These are phyloP conservation scores for Thelephora ganbajun DNA, from an alignment of 768 basidiomycete species.

Conservation along the genomic window DNA sequence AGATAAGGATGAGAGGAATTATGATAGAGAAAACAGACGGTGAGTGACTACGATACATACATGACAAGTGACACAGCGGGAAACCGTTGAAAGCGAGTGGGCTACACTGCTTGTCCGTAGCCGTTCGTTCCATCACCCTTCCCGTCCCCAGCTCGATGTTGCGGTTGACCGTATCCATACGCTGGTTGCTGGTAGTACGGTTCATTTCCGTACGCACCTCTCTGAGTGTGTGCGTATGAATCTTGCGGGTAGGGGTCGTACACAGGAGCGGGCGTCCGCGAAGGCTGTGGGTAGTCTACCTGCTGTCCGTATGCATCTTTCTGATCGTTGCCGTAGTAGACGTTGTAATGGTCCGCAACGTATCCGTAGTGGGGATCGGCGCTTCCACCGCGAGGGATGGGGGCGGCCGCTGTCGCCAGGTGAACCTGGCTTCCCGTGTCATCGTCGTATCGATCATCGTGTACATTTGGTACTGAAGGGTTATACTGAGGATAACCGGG, in stretches of 20 bases:
- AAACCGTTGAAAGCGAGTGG: too few relatives aligned
- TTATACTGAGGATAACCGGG: conserved; percentile 43
- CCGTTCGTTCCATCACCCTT: neutral
- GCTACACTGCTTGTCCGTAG: too few relatives aligned
- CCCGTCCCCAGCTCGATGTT: neutral
- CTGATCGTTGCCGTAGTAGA: neutral
- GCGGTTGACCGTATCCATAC: neutral
- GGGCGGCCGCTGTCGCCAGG: conserved; percentile 43
- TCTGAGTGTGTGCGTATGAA: neutral
- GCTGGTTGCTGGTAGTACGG: neutral
- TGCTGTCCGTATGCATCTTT: neutral
- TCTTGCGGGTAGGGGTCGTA: neutral
- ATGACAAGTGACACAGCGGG: too few relatives aligned
- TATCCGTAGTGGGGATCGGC: neutral
- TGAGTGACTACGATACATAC: too few relatives aligned
- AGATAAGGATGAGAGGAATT: too few relatives aligned
- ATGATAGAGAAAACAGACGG: too few relatives aligned
- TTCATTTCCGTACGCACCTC: neutral
- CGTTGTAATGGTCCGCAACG: neutral
- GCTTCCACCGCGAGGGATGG: conserved; percentile 26
- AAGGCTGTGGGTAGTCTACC: neutral
- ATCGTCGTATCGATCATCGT: conserved; percentile 51
- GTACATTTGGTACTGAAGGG: conserved; percentile 40
- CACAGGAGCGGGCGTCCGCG: neutral
- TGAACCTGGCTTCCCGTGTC: conserved; percentile 54